Evolutionary conservation across 1,139 yeast genomes (phyloP), one percentile per base, ranked within the genome.

Genomic region (Scheffersomyces segobiensis): DNA sequence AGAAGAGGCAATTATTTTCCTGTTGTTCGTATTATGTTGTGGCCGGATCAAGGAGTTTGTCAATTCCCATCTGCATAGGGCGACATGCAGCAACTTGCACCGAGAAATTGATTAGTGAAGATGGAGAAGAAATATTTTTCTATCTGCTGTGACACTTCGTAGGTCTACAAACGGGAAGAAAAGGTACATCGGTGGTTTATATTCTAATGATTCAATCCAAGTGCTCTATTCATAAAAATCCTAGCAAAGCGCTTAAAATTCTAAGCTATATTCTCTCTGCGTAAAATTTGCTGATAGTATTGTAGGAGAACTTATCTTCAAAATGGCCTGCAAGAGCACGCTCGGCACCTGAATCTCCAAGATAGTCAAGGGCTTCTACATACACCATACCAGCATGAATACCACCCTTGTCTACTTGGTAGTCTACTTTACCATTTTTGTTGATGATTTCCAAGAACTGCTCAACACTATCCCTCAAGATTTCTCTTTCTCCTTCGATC

Each of bases 401-500:
- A 14, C 78, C 77, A 21, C 77, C 77, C 21, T 69, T 69, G 55
- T 76, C 80, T 42, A 71, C 52, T 53, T 61, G 61, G n/a, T 61
- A 62, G 51, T 66, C 61, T 32, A 75, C 60, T 14, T 63, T 62
- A n/a, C 67, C 69, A 14, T 65, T 59, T 22, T 63, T 62, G 55
- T 69, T 63, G 26, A 70, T 61, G 5, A 63, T 63, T 3, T 63
- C 57, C 22, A 51, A 53, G 50, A 79, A 65, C 55, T 72, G 72
- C 52, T 76, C 79, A 48, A 71, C 66, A 19, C 73, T 65, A 17
- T 71, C 72, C 39, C 75, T 69, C 52, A 79, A 69, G 59, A 73
- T 77, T 50, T 68, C 70, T 47, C 76, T 62, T 56, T 73, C 81
- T 21, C 85, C 85, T 61, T 71, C 72, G 26, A 77, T 68, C 46